phyloP scores from a whole-genome alignment of 2,329 filamentous ascomycete genomes.

The Pezicula carpinea region DNA sequence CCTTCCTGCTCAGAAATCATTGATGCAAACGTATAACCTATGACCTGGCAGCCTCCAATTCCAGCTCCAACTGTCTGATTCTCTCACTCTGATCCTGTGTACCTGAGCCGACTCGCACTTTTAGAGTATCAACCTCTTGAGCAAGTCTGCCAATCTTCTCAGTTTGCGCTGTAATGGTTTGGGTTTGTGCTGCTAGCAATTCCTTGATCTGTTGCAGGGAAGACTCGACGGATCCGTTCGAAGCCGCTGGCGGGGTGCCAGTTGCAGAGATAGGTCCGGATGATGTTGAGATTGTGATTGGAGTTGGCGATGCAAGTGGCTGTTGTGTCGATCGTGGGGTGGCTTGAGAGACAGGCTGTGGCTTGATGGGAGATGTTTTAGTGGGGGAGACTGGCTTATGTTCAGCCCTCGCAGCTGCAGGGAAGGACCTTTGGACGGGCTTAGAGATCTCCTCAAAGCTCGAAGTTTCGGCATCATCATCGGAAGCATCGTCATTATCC shows the following conservation, averaged over 20 bases:
- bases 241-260: conserved; percentile 31
- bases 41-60: conserved; percentile 60
- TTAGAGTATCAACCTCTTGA: conserved; percentile 73
- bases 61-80: conserved; percentile 63
- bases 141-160: conserved; percentile 69
- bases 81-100: conserved; percentile 61
- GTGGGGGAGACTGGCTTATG: conserved; percentile 38
- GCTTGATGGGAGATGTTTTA: conserved; percentile 30
- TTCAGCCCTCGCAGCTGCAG: conserved; percentile 33
- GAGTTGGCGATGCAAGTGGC: conserved; percentile 16
- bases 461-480: conserved; percentile 55
- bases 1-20: not conserved
- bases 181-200: conserved; percentile 71
- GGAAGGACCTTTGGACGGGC: conserved; percentile 56
- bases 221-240: conserved; percentile 48
- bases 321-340: conserved; percentile 14
- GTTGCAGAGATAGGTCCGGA: conserved; percentile 30
- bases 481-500: conserved; percentile 61
- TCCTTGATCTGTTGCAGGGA: conserved; percentile 73
- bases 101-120: conserved; percentile 63
- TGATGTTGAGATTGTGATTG: conserved; percentile 30
- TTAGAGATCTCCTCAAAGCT: conserved; percentile 85
- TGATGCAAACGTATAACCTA: conserved; percentile 25
- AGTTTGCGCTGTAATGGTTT: conserved; percentile 72
- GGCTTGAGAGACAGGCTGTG: conserved; percentile 24